A percentile compares a stretch with the other conserved stretches of the same genome.
Conservation (phyloP, 2,329 filamentous ascomycete genomes). For the Paraphoma sp. region DNA sequence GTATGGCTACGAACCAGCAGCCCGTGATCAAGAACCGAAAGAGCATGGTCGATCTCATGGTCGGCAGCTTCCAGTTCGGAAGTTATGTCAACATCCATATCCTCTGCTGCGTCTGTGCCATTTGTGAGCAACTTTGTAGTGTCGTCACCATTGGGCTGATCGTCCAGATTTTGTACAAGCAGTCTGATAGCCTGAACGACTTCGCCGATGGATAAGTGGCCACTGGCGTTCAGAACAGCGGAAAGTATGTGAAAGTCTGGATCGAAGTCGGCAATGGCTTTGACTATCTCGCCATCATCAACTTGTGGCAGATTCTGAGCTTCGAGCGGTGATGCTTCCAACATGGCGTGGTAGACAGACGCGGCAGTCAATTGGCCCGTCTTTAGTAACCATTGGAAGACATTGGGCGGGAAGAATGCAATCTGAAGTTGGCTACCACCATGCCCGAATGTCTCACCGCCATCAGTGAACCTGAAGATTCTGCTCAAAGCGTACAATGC, state of each 20-base stretch:
- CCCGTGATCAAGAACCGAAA: constrained; percentile 71
- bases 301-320: constrained; percentile 55
- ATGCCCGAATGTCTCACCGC: constrained; percentile 11
- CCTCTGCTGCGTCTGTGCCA: constrained; percentile 26
- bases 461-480: constrained; percentile 50
- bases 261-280: constrained; percentile 69
- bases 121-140: constrained; percentile 51
- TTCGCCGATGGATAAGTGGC: constrained; percentile 70
- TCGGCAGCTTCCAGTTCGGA: constrained; percentile 48
- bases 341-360: constrained; percentile 52
- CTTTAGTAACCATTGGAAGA: constrained; percentile 66
- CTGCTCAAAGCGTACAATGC: constrained; percentile 61
- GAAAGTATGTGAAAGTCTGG: constrained; percentile 71
- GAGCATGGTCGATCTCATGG: constrained; percentile 70
- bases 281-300: constrained; percentile 67
- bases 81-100: constrained; percentile 46
- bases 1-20: constrained; percentile 68
- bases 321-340: constrained; percentile 45
- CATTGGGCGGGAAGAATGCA: constrained; percentile 56
- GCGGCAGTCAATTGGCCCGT: constrained; percentile 58
- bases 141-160: constrained; percentile 33
- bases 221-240: constrained; percentile 67
- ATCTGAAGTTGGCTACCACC: constrained; percentile 42
- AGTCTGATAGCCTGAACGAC: constrained; percentile 70
- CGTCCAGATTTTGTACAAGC: constrained; percentile 73